These are phyloP conservation scores for Kluyveromyces nonfermentans DNA, from an alignment of 805 yeast genomes.

Conservation along the genomic window DNA sequence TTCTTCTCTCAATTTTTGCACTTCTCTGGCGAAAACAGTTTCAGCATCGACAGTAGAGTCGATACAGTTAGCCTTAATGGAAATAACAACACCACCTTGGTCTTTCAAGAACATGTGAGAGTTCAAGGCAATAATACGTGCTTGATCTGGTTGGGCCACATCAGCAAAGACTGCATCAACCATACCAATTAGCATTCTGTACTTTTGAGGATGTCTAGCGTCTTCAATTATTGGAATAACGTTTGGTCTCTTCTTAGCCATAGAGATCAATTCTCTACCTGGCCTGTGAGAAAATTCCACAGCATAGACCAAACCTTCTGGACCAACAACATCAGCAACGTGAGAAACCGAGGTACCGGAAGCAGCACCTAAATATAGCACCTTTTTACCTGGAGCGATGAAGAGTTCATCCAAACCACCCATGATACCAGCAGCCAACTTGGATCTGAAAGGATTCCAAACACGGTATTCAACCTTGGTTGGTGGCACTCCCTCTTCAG, in stretches of 20 bases:
- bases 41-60: conserved; percentile 99
- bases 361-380: conserved; percentile 96
- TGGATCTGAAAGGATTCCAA: conserved; percentile 99
- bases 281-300: conserved; percentile 99
- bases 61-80: conserved; percentile 99
- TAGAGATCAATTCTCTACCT: conserved; percentile 96
- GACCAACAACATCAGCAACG: conserved; percentile 97
- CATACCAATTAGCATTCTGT: conserved; percentile 98
- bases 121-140: conserved; percentile 98
- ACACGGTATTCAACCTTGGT: conserved; percentile 98
- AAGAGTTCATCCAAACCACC: conserved; percentile 98
- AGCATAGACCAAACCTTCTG: conserved; percentile 97
- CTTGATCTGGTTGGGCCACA: conserved; percentile 99
- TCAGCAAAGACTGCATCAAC: conserved; percentile 98
- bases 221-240: conserved; percentile 98
- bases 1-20: conserved; percentile 97
- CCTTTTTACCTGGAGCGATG: conserved; percentile 97
- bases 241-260: conserved; percentile 99
- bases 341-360: conserved; percentile 99
- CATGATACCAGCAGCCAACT: conserved; percentile 99
- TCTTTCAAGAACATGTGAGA: conserved; percentile 97
- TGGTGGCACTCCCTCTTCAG: conserved; percentile 78
- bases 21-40: conserved; percentile 98
- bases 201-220: conserved; percentile 99
- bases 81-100: conserved; percentile 96